Evolutionary conservation across 2,329 filamentous ascomycete genomes (phyloP).

Genomic region (Colletotrichum salicis): DNA sequence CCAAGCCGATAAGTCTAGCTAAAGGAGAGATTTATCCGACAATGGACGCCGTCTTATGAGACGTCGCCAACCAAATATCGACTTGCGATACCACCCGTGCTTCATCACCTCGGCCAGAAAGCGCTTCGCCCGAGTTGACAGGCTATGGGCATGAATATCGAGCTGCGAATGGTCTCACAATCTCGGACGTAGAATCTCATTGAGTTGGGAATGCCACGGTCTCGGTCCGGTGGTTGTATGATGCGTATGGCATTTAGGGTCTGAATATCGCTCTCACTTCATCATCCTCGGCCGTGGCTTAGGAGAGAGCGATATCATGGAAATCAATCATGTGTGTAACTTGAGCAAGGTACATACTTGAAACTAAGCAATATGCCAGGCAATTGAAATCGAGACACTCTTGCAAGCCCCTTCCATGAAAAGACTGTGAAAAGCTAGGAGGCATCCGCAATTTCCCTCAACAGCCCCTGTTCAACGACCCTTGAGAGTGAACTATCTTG

Average conservation of each 20-base stretch:
- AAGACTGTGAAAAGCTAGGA: neutral
- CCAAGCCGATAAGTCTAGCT: constrained; percentile 65
- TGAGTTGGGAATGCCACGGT: neutral
- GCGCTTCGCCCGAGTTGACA: constrained; percentile 6
- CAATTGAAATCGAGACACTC: neutral
- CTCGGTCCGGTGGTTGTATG: neutral
- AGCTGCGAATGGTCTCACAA: neutral
- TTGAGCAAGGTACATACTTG: neutral
- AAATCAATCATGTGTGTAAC: neutral
- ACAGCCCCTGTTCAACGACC: constrained; percentile 43
- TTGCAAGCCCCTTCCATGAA: neutral
- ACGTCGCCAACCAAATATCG: neutral
- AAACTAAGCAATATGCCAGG: neutral
- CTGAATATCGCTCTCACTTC: no score
- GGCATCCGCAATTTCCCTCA: no score
- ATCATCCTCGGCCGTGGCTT: neutral
- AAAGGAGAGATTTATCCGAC: neutral
- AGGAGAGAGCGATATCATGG: neutral
- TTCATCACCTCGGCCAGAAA: constrained; percentile 7
- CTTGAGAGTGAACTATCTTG: constrained; percentile 59
- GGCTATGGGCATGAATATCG: neutral
- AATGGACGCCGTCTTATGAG: neutral
- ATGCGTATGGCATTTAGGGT: neutral
- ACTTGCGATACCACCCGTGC: neutral
- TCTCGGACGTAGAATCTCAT: neutral